A percentile compares a stretch with the other conserved stretches of the same genome.
These are phyloP conservation scores for Conticribra guillardii DNA, from an alignment of 108 stramenopile species.

Conservation along the genomic window DNA sequence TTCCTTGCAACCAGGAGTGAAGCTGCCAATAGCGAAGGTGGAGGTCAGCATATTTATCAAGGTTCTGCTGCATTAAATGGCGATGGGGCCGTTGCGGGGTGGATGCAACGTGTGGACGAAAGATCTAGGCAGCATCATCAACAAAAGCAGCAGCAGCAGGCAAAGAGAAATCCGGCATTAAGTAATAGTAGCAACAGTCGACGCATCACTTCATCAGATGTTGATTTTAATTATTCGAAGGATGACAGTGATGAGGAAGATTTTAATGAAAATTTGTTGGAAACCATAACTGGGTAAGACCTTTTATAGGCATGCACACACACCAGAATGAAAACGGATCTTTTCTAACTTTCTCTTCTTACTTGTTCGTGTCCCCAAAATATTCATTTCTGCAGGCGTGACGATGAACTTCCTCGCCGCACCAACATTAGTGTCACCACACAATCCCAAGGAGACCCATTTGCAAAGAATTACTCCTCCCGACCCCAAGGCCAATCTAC, in stretches of 20 bases:
- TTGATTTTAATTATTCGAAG: slow-evolving; percentile 30
- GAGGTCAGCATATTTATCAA: background rate
- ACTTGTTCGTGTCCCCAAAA: background rate
- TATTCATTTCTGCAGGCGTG: slow-evolving; percentile 4
- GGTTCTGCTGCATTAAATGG: slow-evolving; percentile 2
- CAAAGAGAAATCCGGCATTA: slow-evolving; percentile 13
- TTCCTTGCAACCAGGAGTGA: slow-evolving; percentile 27
- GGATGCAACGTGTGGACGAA: slow-evolving; percentile 46
- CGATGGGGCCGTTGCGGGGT: slow-evolving; percentile 39
- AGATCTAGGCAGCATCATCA: slow-evolving; percentile 22
- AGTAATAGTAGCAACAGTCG: too few species aligned
- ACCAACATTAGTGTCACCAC: slow-evolving; percentile 22
- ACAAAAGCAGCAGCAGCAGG: slow-evolving; percentile 19
- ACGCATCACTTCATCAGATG: slow-evolving; percentile 1
- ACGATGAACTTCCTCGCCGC: slow-evolving; percentile 20
- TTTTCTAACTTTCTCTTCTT: background rate
- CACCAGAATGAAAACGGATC: background rate
- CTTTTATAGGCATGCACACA: background rate
- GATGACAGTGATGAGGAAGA: slow-evolving; percentile 36
- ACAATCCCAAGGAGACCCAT: slow-evolving; percentile 8
- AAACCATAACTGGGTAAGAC: slow-evolving; percentile 40
- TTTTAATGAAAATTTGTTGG: slow-evolving; percentile 28
- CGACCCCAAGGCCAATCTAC: background rate
- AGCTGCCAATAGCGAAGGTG: slow-evolving; percentile 13
- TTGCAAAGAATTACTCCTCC: slow-evolving; percentile 8